phyloP scores from a whole-genome alignment of 805 yeast species.

The Lipomyces starkeyi region DNA sequence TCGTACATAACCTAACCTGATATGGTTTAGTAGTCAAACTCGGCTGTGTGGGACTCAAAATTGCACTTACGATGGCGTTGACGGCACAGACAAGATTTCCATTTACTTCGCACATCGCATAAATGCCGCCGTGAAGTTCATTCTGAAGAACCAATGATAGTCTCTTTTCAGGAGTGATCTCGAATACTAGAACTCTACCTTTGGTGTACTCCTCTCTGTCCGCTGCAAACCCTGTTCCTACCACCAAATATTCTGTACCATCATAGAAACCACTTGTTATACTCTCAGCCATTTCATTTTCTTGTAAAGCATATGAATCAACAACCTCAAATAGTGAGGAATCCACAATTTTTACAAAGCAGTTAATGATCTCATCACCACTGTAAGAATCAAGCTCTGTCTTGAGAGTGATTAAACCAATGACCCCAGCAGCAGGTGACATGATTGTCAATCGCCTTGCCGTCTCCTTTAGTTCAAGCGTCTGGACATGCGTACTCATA shows the following conservation, averaged over 20 bases:
- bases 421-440: slow-evolving; percentile 17
- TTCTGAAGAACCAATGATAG: slow-evolving; percentile 19
- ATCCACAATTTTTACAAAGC: slow-evolving; percentile 35
- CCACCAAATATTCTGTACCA: slow-evolving; percentile 31
- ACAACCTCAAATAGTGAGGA: slow-evolving; percentile 26
- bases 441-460: slow-evolving; percentile 32
- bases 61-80: slow-evolving; percentile 31
- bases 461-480: slow-evolving; percentile 35
- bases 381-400: slow-evolving; percentile 31
- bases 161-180: slow-evolving; percentile 22
- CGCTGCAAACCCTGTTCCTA: slow-evolving; percentile 37
- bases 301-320: slow-evolving; percentile 23
- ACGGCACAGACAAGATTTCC: slow-evolving; percentile 28
- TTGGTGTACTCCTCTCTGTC: slow-evolving; percentile 35
- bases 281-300: slow-evolving; percentile 37
- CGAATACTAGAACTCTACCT: slow-evolving; percentile 36
- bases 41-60: not conserved
- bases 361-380: slow-evolving; percentile 31
- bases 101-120: slow-evolving; percentile 25
- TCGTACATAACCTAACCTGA: slow-evolving; percentile 29
- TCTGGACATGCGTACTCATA: slow-evolving; percentile 38
- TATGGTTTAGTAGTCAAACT: not conserved
- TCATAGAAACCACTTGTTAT: slow-evolving; percentile 24
- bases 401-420: slow-evolving; percentile 30
- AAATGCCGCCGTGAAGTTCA: slow-evolving; percentile 33